phyloP scores from a whole-genome alignment of 1,284 basidiomycete species.

The Leccinum fuscescens region DNA sequence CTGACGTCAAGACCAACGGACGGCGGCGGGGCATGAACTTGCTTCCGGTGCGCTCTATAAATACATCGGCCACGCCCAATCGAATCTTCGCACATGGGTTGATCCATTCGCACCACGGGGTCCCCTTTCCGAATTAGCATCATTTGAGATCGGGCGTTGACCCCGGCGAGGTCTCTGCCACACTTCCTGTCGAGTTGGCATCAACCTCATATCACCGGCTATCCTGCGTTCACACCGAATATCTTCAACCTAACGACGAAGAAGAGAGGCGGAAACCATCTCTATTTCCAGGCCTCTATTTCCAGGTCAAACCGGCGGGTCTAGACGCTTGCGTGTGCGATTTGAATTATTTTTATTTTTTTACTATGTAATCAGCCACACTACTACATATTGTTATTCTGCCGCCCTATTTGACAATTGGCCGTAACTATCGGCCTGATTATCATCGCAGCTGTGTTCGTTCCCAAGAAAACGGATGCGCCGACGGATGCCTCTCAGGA shows the following conservation, averaged over 20 bases:
- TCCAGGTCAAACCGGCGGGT: not conserved
- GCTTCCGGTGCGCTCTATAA: not conserved
- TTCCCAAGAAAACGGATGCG: not conserved
- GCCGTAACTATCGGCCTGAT: not conserved
- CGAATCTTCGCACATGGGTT: not conserved
- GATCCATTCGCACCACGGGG: not conserved
- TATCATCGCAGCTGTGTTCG: constrained; percentile 3
- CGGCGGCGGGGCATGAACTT: not conserved
- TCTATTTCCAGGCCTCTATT: not conserved
- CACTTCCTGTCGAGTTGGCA: not conserved
- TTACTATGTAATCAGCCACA: not conserved
- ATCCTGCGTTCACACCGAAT: not conserved
- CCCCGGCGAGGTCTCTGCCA: not conserved
- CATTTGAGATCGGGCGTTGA: not conserved
- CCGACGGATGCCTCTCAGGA: not conserved
- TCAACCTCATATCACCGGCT: not conserved
- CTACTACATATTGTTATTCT: not conserved
- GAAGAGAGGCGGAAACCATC: not conserved
- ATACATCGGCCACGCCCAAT: not conserved
- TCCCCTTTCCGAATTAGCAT: not conserved
- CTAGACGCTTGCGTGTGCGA: not conserved
- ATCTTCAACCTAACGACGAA: not conserved
- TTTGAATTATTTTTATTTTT: not conserved
- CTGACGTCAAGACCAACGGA: not conserved
- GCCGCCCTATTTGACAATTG: not conserved